These are phyloP conservation scores for Dioszegia hungarica DNA, from an alignment of 768 basidiomycete species.

Conservation along the genomic window DNA sequence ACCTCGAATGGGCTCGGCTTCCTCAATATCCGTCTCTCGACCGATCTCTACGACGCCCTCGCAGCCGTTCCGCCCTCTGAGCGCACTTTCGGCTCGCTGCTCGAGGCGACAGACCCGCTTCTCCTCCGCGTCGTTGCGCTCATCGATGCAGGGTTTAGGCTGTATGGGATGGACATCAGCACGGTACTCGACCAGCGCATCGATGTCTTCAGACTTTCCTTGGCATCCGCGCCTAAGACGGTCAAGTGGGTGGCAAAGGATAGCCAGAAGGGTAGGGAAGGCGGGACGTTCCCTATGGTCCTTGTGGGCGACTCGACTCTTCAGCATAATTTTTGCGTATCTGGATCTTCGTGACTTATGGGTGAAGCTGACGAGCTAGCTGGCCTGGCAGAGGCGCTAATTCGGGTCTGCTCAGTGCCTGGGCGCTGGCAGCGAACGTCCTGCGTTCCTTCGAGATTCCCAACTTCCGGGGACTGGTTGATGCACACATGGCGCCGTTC, in stretches of 20 bases:
- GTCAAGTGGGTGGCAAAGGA: slow-evolving; percentile 4
- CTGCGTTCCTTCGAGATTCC: slow-evolving; percentile 6
- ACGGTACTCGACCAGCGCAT: slow-evolving; percentile 3
- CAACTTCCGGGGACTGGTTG: slow-evolving; percentile 3
- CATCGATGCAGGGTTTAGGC: slow-evolving; percentile 5
- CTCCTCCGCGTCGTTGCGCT: slow-evolving; percentile 1
- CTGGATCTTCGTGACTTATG: neutral
- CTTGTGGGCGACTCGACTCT: slow-evolving; percentile 3
- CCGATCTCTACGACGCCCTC: slow-evolving; percentile 6
- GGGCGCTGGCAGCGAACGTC: slow-evolving; percentile 5
- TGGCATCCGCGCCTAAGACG: slow-evolving; percentile 1
- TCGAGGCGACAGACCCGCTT: slow-evolving; percentile 1
- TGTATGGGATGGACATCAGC: slow-evolving; percentile 6
- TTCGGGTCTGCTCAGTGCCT: neutral
- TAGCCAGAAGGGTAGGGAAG: neutral
- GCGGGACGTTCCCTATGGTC: slow-evolving; percentile 3
- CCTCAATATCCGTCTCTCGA: slow-evolving; percentile 1
- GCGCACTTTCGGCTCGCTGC: neutral
- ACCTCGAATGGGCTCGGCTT: slow-evolving; percentile 7
- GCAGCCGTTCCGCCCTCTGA: neutral
- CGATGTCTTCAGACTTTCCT: slow-evolving; percentile 1
- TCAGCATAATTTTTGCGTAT: slow-evolving; percentile 6
- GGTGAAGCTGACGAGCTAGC: neutral
- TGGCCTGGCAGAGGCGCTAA: slow-evolving; percentile 5
- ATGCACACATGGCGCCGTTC: slow-evolving; percentile 1